Evolutionary conservation across 2,329 filamentous ascomycete genomes (phyloP), one percentile per base, ranked within the genome.

Genomic region (Pseudocercospora eumusae): DNA sequence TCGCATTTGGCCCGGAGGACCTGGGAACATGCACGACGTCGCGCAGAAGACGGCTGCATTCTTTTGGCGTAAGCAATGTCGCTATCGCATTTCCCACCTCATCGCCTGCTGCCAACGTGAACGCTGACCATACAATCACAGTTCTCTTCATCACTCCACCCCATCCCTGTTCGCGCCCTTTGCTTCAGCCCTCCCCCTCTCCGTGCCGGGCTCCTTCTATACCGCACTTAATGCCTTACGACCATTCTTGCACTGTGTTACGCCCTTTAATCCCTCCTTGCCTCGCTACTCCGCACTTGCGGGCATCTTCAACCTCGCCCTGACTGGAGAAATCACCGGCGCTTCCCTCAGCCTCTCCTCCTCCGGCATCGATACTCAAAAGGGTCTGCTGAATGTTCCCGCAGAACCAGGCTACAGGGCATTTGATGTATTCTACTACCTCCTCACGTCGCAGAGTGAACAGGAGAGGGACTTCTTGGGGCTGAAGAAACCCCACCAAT

Each of bases 351-450:
- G 92, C 25, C 79, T 99, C 7, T 93, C 93, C 0, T 89, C 92
- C 42, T 90, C 91, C 2, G 95, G 95, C 18, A 90, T 99, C 63
- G 91, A 99, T 74, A 95, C 92, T 0, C 79, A 83, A 20, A 86
- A 86, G 65, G 95, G 93, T 45, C 81, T 99, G 10, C 81, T 97
- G 15, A 87, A 90, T 60, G 86, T 99, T 15, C 91, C 95, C 0
- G 77, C 87, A 0, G 87, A 96, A 73, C 73, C 86, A 6, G 95
- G 95, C 11, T 92, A 92, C 76, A 88, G 95, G 65, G 95, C 93
- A 3, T 99, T 99, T 70, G 93, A 99, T 73, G 95, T 96, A 55
- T 98, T 99, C 74, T 98, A 99, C 79, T 98, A 97, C 71, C 86
- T 99, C 0, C 83, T 98, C 45, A 96, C 93, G 0, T 96, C 95